Evolutionary conservation across 192 early-diverging fungal genomes (phyloP), one percentile per base, ranked within the genome.

Genomic region (Spinellus fusiger): DNA sequence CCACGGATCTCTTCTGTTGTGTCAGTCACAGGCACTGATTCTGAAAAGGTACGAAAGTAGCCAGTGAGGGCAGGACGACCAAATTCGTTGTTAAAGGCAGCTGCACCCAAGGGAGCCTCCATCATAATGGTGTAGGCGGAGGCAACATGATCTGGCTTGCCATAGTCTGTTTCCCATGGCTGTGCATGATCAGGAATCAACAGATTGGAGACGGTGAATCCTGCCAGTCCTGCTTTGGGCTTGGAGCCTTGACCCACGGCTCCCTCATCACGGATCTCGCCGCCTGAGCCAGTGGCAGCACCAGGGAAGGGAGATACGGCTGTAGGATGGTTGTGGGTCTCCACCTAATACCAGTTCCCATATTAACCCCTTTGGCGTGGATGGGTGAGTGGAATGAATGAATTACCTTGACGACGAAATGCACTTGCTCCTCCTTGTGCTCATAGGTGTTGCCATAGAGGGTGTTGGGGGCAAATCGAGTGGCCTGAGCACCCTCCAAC

Each of bases 241-340:
- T 91, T 88, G 16, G 95, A 98, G 1, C 98, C 98, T 50, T 84
- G 84, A 33, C 98, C 98, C 9, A 98, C 96, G 5, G 95, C 89
- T 58, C 94, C 98, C 80, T 99, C 98, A 73, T 99, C 98, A 73
- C 98, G 90, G 73, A 99, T 99, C 75, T 99, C 98, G 71, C 98
- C 98, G 69, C 98, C 98, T 20, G 94, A 89, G 49, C 98, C 98
- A 18, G 98, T 99, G 4, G 96, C 88, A 22, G 98, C 98, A 64
- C 98, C 98, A 22, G 98, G 90, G 74, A 91, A 97, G 26, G 98
- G 98, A 52, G 96, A 98, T 20, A 99, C 95, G 22, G 94, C 93
- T 16, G 96, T 99, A 34, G 98, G 98, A 72, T 99, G 98, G 73
- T 99, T 99, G 79, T 99, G 98, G 1, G 98, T 99, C 80, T 99